These are phyloP conservation scores for Kurtzmaniella quercitrusa DNA, from an alignment of 1,139 yeast genomes.

Conservation along the genomic window DNA sequence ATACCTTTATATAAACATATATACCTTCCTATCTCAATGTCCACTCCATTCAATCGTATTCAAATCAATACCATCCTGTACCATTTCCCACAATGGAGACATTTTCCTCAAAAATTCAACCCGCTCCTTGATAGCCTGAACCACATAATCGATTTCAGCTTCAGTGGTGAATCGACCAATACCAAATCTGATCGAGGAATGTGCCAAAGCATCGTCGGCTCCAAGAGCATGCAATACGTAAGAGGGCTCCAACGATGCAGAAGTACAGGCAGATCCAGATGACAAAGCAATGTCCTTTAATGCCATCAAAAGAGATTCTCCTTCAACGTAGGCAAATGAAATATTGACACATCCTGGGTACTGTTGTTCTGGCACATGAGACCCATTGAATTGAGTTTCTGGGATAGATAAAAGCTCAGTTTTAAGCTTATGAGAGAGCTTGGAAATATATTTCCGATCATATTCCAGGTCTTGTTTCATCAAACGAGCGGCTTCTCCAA, in stretches of 20 bases:
- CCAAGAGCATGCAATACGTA: slow-evolving; percentile 96
- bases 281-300: slow-evolving; percentile 93
- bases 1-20: not conserved
- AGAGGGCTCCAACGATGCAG: slow-evolving; percentile 96
- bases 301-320: slow-evolving; percentile 96
- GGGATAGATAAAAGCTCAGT: slow-evolving; percentile 75
- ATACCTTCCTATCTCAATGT: slow-evolving; percentile 42
- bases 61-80: slow-evolving; percentile 95
- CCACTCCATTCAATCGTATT: slow-evolving; percentile 97
- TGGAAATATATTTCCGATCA: slow-evolving; percentile 67
- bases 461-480: slow-evolving; percentile 69
- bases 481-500: slow-evolving; percentile 95
- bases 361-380: slow-evolving; percentile 48
- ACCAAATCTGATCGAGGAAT: slow-evolving; percentile 94
- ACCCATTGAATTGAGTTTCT: slow-evolving; percentile 88
- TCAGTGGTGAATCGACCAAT: slow-evolving; percentile 97
- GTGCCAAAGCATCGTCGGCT: slow-evolving; percentile 97
- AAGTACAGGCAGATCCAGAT: slow-evolving; percentile 98
- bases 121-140: slow-evolving; percentile 81
- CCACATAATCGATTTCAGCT: slow-evolving; percentile 89
- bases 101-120: slow-evolving; percentile 88
- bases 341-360: slow-evolving; percentile 95
- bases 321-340: slow-evolving; percentile 96
- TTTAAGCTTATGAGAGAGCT: slow-evolving; percentile 68
- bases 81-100: slow-evolving; percentile 99